phyloP scores from a whole-genome alignment of 768 basidiomycete genomes.

The Gloeopeniophorella convolvens region DNA sequence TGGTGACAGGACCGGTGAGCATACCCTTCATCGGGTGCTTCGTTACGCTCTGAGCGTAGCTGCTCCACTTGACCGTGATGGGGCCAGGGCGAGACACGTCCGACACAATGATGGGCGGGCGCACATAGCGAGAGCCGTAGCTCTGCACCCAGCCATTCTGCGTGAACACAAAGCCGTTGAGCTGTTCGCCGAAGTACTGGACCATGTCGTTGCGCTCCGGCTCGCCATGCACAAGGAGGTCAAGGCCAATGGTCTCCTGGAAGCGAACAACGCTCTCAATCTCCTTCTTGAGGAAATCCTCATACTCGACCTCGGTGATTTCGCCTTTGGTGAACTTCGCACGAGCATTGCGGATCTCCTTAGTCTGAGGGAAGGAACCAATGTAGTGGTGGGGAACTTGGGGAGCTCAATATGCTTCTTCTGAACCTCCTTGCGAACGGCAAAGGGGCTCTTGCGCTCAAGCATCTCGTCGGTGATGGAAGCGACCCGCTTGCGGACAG shows the following conservation, averaged over 20 bases:
- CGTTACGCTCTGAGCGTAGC: constrained; percentile 93
- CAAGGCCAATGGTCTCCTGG: constrained; percentile 95
- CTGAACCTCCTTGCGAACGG: constrained; percentile 81
- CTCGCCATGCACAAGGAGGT: constrained; percentile 97
- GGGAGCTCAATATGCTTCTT: constrained; percentile 84
- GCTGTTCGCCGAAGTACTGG: constrained; percentile 97
- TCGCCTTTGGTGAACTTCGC: constrained; percentile 92
- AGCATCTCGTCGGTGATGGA: constrained; percentile 83
- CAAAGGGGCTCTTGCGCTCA: constrained; percentile 85
- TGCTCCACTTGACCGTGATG: constrained; percentile 96
- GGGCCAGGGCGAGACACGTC: constrained; percentile 89
- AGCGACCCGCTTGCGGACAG: constrained; percentile 91
- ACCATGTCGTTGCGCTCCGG: constrained; percentile 99
- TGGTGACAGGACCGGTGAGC: constrained; percentile 96
- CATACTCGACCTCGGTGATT: constrained; percentile 80
- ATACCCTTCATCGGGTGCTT: constrained; percentile 98
- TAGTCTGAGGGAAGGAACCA: constrained; percentile 99
- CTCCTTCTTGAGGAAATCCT: constrained; percentile 98
- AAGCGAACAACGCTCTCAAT: constrained; percentile 88
- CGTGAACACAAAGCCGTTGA: constrained; percentile 95
- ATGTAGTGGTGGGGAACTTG: constrained; percentile 98
- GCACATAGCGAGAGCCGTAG: constrained; percentile 98
- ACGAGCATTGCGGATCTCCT: constrained; percentile 96
- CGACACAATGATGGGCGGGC: constrained; percentile 96
- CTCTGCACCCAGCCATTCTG: constrained; percentile 99